Percentiles rank a stretch among this genome's conserved stretches.
These are phyloP conservation scores for Guadua angustifolia DNA, from an alignment of 176 grass and related monocot genomes.

Conservation along the genomic window DNA sequence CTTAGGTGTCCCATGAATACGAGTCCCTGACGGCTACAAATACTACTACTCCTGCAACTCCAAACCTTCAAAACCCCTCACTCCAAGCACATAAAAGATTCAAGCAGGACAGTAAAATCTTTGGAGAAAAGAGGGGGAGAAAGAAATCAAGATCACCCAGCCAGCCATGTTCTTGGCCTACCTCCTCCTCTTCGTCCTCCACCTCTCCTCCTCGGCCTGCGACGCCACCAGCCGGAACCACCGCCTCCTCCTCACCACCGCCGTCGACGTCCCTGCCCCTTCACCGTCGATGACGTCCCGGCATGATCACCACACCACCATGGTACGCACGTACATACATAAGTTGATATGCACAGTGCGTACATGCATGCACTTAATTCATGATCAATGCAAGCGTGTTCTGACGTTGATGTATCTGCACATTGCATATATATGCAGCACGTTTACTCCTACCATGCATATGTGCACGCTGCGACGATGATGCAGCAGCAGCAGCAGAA, in stretches of 20 bases:
- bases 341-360: background rate
- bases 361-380: background rate
- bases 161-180: conserved; percentile 41
- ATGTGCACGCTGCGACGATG: background rate
- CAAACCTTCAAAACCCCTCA: background rate
- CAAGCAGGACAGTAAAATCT: background rate
- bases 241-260: conserved; percentile 14
- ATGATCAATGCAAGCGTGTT: background rate
- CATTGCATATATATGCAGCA: conserved; percentile 18
- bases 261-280: background rate
- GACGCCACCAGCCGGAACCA: conserved; percentile 39
- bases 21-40: background rate
- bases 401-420: background rate
- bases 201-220: conserved; percentile 32
- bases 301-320: background rate
- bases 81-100: background rate
- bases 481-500: background rate
- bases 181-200: conserved; percentile 46
- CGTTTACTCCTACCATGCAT: background rate
- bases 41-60: background rate
- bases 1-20: too few relatives aligned
- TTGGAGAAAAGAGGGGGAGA: background rate
- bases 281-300: background rate
- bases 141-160: background rate
- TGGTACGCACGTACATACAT: background rate